Evolutionary conservation across 2,329 filamentous ascomycete species (phyloP), one percentile per base, ranked within the genome.

Genomic region (Alternaria tenuissima): DNA sequence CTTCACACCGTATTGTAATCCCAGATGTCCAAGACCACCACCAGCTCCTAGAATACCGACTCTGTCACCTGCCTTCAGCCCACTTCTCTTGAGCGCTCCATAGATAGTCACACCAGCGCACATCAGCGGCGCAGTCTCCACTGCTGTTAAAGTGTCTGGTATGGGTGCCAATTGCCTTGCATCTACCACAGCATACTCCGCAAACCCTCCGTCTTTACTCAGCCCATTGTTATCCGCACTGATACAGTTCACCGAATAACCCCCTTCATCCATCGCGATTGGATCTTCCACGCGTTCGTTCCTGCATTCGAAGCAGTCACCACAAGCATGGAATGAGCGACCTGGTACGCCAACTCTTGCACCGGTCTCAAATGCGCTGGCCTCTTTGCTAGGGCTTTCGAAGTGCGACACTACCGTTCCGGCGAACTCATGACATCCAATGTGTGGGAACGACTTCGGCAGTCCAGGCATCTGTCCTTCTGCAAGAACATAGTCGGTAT

Each of bases 401-500:
- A 61, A 67, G 18, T 71, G 67, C 0, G 76, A 72, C n/a, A 83
- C 66, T 20, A 83, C 69, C 7, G 76, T 81, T 14, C 82, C 81
- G 0, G 81, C 80, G 55, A 82, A 82, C 55, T 84, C 82, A 65
- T 83, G 81, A 55, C 78, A 80, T 38, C 81, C 78, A 36, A 83
- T 69, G 62, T 82, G 81, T 7, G 82, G 82, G 51, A 83, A 79
- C 4, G 64, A 65, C 2, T 74, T 73, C 1, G 81, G 80, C 28
- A 75, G 62, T 2, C 67, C 69, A 7, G 66, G 68, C 72, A 79
- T 74, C 38, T 73, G 64, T 14, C 78, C 78, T 38, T 74, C 61
- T 30, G 78, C 75, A 18, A 81, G 68, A 8, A 80, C 75, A 26
- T 68, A 74, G 53, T 81, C 79, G 11, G 81, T 83, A 64, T 83